phyloP scores from a whole-genome alignment of 768 basidiomycete genomes.

The Boletus rex-veris region DNA sequence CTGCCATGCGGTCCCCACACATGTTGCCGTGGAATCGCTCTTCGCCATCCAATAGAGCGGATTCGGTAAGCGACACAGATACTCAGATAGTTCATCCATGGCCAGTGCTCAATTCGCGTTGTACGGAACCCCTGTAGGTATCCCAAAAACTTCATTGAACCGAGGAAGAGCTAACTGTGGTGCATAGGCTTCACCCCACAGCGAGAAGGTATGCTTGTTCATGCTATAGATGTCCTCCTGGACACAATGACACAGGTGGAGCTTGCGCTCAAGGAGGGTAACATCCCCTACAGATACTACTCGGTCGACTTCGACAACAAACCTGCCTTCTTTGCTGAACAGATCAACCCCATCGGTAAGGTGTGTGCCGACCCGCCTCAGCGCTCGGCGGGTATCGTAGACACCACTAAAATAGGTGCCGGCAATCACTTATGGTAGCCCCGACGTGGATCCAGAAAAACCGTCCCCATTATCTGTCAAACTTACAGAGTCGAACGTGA shows the following conservation, averaged over 20 bases:
- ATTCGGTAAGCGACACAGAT: too few species aligned
- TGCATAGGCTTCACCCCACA: not conserved
- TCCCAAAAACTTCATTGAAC: too few species aligned
- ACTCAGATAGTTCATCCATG: too few species aligned
- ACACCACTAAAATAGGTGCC: constrained; percentile 34
- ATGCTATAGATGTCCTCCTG: not conserved
- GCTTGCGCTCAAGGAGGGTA: constrained; percentile 54
- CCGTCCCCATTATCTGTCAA: constrained; percentile 58
- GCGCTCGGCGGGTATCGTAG: constrained; percentile 8
- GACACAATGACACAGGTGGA: constrained; percentile 37
- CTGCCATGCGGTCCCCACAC: too few species aligned
- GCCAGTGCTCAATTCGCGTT: too few species aligned
- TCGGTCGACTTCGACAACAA: constrained; percentile 60
- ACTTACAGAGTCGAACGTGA: constrained; percentile 59
- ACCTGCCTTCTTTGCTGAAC: constrained; percentile 59
- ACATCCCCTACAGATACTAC: constrained; percentile 43
- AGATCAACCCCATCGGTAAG: constrained; percentile 62
- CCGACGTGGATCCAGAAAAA: constrained; percentile 45
- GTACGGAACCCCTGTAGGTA: too few species aligned
- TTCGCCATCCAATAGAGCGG: too few species aligned
- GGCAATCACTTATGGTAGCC: constrained; percentile 57
- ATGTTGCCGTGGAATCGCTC: too few species aligned
- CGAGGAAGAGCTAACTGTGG: too few species aligned
- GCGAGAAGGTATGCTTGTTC: not conserved
- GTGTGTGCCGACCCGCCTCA: constrained; percentile 28